Evolutionary conservation across 441 rosid species (phyloP).

Genomic region (Melastoma candidum): DNA sequence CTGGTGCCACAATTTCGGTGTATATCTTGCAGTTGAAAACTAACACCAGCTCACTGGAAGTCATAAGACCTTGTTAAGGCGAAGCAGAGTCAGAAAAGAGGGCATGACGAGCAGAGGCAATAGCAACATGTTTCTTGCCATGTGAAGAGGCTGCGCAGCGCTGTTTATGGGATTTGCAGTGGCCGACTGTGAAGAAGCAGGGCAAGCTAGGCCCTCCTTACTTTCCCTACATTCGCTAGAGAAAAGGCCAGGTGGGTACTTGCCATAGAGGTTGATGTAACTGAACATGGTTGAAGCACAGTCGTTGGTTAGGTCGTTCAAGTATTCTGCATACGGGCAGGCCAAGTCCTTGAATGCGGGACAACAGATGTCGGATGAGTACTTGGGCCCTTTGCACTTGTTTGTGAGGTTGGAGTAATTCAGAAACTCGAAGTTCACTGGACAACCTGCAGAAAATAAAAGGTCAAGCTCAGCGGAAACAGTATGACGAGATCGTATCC

Average conservation of each 20-base stretch:
- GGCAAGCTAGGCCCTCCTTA: conserved; percentile 53
- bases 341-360: conserved; percentile 58
- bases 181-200: conserved; percentile 27
- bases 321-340: conserved; percentile 49
- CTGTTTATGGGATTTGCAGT: conserved; percentile 14
- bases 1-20: no score
- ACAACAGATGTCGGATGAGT: conserved; percentile 44
- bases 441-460: conserved; percentile 32
- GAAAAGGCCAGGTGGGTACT: conserved; percentile 74
- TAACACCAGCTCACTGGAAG: no score
- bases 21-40: no score
- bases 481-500: no score
- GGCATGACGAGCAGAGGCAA: conserved; percentile 17
- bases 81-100: no score
- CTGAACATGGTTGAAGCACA: conserved; percentile 77
- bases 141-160: conserved; percentile 4
- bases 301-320: conserved; percentile 53
- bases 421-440: conserved; percentile 56
- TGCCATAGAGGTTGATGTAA: conserved; percentile 73
- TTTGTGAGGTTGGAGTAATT: conserved; percentile 48
- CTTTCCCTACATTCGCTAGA: conserved; percentile 58
- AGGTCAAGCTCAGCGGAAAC: no score
- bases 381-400: conserved; percentile 60
- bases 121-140: conserved; percentile 6
- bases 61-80: no score